Evolutionary conservation across 257 asterid species (phyloP).

Genomic region (Lycium ferocissimum): DNA sequence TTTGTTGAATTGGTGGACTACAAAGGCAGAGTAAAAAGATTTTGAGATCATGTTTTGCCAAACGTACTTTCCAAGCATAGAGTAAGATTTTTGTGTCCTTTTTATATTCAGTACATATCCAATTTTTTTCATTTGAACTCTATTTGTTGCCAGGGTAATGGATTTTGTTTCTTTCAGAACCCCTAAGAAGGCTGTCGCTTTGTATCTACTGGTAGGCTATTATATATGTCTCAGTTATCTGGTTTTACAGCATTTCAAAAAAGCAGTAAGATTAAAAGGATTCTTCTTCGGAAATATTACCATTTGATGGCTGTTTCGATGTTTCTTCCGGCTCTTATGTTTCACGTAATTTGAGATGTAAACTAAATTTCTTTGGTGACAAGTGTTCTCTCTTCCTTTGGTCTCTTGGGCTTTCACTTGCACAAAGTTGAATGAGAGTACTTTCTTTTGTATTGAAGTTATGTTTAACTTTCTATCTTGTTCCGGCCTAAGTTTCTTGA

Average conservation of each 20-base stretch:
- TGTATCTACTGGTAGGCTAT: conserved; percentile 81
- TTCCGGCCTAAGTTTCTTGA: conserved; percentile 57
- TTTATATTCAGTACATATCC: no score
- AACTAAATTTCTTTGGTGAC: not conserved
- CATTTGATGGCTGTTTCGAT: conserved; percentile 81
- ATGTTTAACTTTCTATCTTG: conserved; percentile 17
- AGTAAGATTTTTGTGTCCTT: no score
- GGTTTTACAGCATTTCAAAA: conserved; percentile 76
- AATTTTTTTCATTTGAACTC: not conserved
- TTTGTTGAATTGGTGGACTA: no score
- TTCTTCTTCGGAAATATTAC: conserved; percentile 94
- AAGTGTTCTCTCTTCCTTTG: no score
- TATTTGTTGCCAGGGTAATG: conserved; percentile 60
- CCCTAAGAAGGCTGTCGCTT: conserved; percentile 67
- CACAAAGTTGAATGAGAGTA: no score
- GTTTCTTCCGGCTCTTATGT: conserved; percentile 54
- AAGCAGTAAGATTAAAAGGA: conserved; percentile 77
- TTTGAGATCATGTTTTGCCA: no score
- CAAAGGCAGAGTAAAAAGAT: no score
- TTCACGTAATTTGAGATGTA: conserved; percentile 43
- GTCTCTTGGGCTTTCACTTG: no score
- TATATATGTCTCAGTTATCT: conserved; percentile 64
- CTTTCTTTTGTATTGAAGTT: not conserved
- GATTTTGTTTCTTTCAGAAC: conserved; percentile 75
- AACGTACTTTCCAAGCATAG: no score